Base-by-base conservation (phyloP, 495 filamentous ascomycete species). In the Tuber microsphaerosporum region DNA sequence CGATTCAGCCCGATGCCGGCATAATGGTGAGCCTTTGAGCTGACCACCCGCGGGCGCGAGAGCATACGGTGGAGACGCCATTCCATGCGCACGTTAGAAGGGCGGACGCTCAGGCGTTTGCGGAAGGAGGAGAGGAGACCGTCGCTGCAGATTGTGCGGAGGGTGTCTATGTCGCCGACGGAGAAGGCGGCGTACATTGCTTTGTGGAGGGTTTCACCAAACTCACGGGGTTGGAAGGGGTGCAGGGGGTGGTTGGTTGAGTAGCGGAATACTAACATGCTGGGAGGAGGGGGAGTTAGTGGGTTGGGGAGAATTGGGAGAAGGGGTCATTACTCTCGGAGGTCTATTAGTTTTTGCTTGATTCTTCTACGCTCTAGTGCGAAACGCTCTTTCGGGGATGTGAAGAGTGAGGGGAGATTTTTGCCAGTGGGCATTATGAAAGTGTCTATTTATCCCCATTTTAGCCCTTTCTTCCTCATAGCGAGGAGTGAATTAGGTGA, bases 141-240 rank as follows among this genome's bases (percentile, higher is more conserved):
- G 39, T 86, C 86, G 44, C 86, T 85, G 85, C 91, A 91, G 44
- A 92, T 86, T 39, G 83, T 84, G 69, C 86, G 85, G 22, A 96
- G 80, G 20, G 86, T 86, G 7, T 82, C 74, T 68, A 86, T 83
- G 83, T 94, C 89, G 75, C 90, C 92, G 19, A 88, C 76, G 43
- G 93, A 93, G 74, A 94, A 88, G 14, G 91, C 90, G 74, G 87
- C 87, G 79, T 92, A 91, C 90, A 97, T 92, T 76, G 86, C 81
- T 37, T 84, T 77, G 81, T 97, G 91, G 19, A 95, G 84, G 0
- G 85, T 85, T 72, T 87, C 84, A 20, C 90, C 91, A 14, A 81
- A 61, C 46, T 82, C 79, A 34, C 72, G 81, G 22, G 80, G 74
- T 70, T 82, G 79, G 22, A 51, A 44, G 51, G 87, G 81, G 16